Base-by-base conservation (phyloP, 1,284 basidiomycete species). In the Ustilago tritici region DNA sequence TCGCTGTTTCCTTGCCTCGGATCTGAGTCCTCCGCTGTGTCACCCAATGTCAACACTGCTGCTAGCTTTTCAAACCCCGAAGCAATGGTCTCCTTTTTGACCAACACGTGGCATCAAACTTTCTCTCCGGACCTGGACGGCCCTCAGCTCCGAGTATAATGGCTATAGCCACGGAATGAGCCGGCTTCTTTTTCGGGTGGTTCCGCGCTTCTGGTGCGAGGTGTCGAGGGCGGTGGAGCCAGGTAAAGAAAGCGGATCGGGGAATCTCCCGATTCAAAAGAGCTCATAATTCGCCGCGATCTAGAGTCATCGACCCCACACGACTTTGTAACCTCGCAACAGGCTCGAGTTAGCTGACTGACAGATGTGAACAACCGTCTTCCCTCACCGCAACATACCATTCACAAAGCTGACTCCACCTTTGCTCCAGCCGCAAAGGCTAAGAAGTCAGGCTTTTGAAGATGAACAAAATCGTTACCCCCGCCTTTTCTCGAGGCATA, bases 261-360 rank as follows among this genome's bases (percentile, higher is more conserved):
- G 49, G 1, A 7, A 14, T 32, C 31, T 7, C 49, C 38, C 56
- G 56, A 32, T 57, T 54, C 17, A 11, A 31, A 52, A 17, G 1
- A 10, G 41, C 60, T 17, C 31, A 6, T 17, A 50, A 60, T 60
- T 60, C 58, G 38, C 59, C 59, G 59, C 53, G 17, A 53, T 54
- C 17, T 43, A 12, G 17, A 40, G 28, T 9, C 32, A 5, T 3
- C 40, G 36, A 35, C 49, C 7, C 50, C 36, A 32, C 47, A 28
- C 17, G 34, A 23, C 49, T 5, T 36, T 40, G 47, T 40, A 35
- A 9, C 31, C 32, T 2, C 34, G n/a, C 55, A 31, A 17, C n/a
- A 35, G 38, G 59, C 59, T 61, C 59, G 38, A 54, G 59, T 50
- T 50, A 61, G 55, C 28, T 35, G 19, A 14, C 23, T 28, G 23